Conservation (phyloP, 225 moss, liverwort and hornwort species). For the Neckera pumila region DNA sequence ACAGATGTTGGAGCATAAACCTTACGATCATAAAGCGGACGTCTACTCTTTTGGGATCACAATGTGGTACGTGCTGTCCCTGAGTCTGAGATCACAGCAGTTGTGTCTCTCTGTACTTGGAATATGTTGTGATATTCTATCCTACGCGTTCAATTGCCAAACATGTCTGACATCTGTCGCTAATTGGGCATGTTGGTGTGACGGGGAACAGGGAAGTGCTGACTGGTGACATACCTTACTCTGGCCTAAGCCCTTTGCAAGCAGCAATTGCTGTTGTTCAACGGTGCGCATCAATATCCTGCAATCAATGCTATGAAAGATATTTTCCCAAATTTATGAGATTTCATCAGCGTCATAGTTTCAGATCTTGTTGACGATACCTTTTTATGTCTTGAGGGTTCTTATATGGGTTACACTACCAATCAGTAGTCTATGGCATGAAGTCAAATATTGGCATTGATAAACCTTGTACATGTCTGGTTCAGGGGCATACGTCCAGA, state of each 20-base stretch:
- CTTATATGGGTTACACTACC: background rate
- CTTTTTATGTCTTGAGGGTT: background rate
- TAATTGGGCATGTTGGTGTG: background rate
- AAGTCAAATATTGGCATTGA: background rate
- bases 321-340: background rate
- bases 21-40: conserved; percentile 90
- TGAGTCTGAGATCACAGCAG: background rate
- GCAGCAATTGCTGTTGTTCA: conserved; percentile 98
- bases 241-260: conserved; percentile 84
- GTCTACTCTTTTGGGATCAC: conserved; percentile 93
- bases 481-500: conserved; percentile 70
- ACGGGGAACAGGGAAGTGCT: conserved; percentile 65
- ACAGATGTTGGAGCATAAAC: conserved; percentile 93
- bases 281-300: conserved; percentile 30
- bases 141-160: background rate
- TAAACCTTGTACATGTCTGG: background rate
- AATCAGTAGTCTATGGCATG: background rate
- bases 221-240: conserved; percentile 80
- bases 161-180: background rate
- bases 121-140: background rate
- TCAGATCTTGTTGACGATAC: background rate
- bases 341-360: background rate
- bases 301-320: background rate
- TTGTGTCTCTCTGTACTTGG: background rate
- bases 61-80: conserved; percentile 54